These are phyloP conservation scores for Apiosordaria backusii DNA, from an alignment of 495 filamentous ascomycete species.

Conservation along the genomic window DNA sequence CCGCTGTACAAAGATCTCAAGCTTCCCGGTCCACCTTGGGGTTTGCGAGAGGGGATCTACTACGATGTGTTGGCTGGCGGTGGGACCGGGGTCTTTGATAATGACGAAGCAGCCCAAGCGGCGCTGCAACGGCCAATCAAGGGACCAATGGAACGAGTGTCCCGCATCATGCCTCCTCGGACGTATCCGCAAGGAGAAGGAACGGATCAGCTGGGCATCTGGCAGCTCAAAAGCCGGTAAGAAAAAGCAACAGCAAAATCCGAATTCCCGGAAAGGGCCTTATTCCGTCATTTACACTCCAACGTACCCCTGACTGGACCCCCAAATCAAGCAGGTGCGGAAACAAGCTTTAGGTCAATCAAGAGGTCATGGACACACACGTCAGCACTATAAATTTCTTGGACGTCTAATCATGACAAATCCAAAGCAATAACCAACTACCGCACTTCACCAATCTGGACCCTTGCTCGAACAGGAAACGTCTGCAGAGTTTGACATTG, in stretches of 20 bases:
- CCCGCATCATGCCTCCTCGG: constrained; percentile 59
- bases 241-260: not conserved
- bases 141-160: constrained; percentile 52
- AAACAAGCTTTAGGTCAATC: not conserved
- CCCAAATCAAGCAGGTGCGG: not conserved
- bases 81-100: constrained; percentile 59
- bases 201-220: constrained; percentile 27
- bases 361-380: not conserved
- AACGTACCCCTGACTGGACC: not conserved
- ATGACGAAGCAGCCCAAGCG: constrained; percentile 18
- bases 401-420: not conserved
- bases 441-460: not conserved
- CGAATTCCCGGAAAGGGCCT: not conserved
- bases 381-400: not conserved
- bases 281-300: not conserved
- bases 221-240: constrained; percentile 15
- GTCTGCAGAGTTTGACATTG: too few relatives aligned
- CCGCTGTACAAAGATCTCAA: constrained; percentile 64
- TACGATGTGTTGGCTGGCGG: constrained; percentile 59
- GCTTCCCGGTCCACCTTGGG: constrained; percentile 63
- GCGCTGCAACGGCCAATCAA: constrained; percentile 27
- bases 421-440: not conserved
- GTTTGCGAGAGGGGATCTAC: constrained; percentile 56
- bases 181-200: constrained; percentile 54
- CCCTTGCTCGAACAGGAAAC: not conserved